Base-by-base conservation (phyloP, 192 early-diverging fungal genomes). In the Kappamyces sp. region DNA sequence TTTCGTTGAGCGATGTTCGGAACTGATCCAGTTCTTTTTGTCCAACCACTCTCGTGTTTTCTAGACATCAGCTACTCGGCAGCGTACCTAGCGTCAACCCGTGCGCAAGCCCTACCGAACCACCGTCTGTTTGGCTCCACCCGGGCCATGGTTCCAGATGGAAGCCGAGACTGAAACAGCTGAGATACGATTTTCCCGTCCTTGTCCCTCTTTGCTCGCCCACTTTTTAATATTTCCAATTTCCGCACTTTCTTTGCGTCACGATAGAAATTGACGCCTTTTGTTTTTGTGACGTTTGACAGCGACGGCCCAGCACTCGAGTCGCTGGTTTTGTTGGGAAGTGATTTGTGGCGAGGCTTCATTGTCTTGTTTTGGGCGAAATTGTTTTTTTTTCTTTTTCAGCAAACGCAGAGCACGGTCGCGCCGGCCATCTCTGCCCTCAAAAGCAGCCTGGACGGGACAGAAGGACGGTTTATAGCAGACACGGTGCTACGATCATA, bases 241-340 rank as follows among this genome's bases (percentile, higher is more conserved):
- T 86, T 86, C 60, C 90, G 86, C 12, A 96, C 85, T 67, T 93
- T 91, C 69, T 92, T 91, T 47, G 86, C 88, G 80, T 99, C 96
- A 55, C 92, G 83, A 83, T 99, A 99, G 75, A 97, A 99, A 80
- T 99, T 99, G 66, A 93, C 91, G 48, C 96, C 96, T 79, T 98
- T 98, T 52, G 91, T 66, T 35, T 74, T 65, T 60, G 70, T 74
- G 54, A 78, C 66, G 46, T 78, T 78, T 35, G 60, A 58, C 36
- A 77, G 63, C 37, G 63, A 63, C 5, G 47, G 60, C 15, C 36
- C 55, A 11, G 37, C 34, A 6, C 12, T 6, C 7, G 45, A 42
- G 14, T 57, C 47, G 29, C 0, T 22, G 22, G 22, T 22, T 22
- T 22, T 22, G 22, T 22, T 22, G 22, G 22, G 22, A 22, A 22